Base-by-base conservation (phyloP, 192 early-diverging fungal species). In the Entomortierella beljakovae region DNA sequence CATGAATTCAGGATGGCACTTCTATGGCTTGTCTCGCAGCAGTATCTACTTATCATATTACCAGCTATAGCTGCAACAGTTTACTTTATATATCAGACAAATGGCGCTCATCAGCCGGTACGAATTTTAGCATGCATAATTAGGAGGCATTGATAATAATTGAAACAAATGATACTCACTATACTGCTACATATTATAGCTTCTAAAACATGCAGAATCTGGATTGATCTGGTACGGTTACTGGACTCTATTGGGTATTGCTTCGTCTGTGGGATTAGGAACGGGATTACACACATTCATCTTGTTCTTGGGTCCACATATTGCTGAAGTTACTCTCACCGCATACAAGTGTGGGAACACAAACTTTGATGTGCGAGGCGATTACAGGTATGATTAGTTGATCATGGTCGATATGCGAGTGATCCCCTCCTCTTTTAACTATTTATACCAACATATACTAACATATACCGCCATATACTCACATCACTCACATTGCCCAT, bases 261-360 rank as follows among this genome's bases (percentile, higher is more conserved):
- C 92, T 7, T 97, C 96, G 16, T 96, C 95, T 7, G 92, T 98
- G 50, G 97, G 97, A 4, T 86, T 98, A 42, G 97, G 97, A 4
- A 94, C 96, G 1, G 97, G 97, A 7, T 84, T 98, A 59, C 97
- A 97, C 81, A 97, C 97, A 8, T 98, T 98, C 82, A 88, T 97
- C 32, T 82, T 98, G 16, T 98, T 98, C 66, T 83, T 98, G 33
- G 96, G 95, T 5, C 97, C 97, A 7, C 91, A 94, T 64, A 94
- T 98, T 62, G 96, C 92, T 0, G 89, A 94, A 46, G 93, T 95
- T n/a, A 97, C 97, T 7, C 81, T 95, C 34, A 90, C 92, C 0
- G 97, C 97, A 3, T 95, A 96, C 82, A 81, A 89, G 49, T 97
- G 96, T 61, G 86, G 88, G 1, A 84, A 85, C 57, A 77, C 93